These are phyloP conservation scores for Penicillium concentricum DNA, from an alignment of 2,329 filamentous ascomycete genomes.

Conservation along the genomic window DNA sequence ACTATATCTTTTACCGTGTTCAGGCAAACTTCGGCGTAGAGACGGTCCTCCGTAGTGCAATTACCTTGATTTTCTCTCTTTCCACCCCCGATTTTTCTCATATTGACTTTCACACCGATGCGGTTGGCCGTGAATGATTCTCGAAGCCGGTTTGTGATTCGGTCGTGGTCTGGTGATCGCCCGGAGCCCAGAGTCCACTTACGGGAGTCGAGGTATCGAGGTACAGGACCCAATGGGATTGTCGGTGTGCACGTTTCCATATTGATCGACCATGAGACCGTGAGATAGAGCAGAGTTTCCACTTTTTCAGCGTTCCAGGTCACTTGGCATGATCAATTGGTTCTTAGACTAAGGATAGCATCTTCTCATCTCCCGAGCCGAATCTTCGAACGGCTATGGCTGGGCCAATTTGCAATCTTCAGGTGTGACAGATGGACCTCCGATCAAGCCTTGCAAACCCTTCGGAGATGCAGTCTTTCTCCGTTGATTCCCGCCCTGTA, in stretches of 20 bases:
- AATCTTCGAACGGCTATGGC: slow-evolving; percentile 5
- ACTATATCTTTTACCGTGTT: neutral
- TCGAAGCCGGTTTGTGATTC: slow-evolving; percentile 9
- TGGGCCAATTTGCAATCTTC: slow-evolving; percentile 2
- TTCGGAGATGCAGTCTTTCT: neutral
- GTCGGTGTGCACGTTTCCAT: slow-evolving; percentile 4
- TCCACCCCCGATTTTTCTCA: neutral
- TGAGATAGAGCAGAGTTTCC: neutral
- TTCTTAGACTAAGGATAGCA: neutral
- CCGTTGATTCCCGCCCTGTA: neutral
- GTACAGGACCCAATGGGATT: neutral
- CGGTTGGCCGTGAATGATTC: slow-evolving; percentile 6
- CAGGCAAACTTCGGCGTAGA: neutral
- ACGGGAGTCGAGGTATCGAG: neutral
- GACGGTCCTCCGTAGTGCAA: no score
- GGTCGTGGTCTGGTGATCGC: slow-evolving; percentile 2
- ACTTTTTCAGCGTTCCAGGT: neutral
- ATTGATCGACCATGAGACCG: neutral
- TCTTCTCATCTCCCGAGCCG: neutral
- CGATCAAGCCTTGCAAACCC: neutral
- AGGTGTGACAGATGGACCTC: slow-evolving; percentile 6
- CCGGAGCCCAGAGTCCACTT: neutral
- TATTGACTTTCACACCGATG: neutral
- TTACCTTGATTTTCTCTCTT: neutral
- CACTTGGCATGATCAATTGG: neutral